phyloP scores from a whole-genome alignment of 2,329 filamentous ascomycete species.

The Triangularia verruculosa region DNA sequence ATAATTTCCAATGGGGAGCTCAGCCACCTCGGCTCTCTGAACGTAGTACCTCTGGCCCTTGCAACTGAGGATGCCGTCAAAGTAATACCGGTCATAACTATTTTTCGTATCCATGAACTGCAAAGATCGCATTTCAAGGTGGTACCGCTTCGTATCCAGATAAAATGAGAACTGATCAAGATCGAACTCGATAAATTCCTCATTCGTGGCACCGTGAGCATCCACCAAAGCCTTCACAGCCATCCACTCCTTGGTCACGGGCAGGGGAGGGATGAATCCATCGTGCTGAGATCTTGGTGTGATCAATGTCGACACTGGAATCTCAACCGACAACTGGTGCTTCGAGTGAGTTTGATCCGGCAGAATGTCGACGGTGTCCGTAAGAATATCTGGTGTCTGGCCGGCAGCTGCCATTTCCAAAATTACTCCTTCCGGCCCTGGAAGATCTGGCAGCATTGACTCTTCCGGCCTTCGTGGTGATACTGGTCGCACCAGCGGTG shows the following conservation, averaged over 20 bases:
- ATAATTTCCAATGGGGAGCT: conserved; percentile 66
- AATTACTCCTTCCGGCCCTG: neutral
- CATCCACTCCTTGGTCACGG: neutral
- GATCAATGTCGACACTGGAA: conserved; percentile 30
- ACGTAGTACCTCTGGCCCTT: conserved; percentile 49
- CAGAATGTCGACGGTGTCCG: neutral
- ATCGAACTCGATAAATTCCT: conserved; percentile 45
- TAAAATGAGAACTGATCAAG: conserved; percentile 61
- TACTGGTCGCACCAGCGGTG: neutral
- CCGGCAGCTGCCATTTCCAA: neutral
- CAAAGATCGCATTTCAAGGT: conserved; percentile 52
- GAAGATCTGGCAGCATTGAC: neutral
- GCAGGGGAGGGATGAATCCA: conserved; percentile 27
- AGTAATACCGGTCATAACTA: conserved; percentile 43
- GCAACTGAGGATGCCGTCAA: conserved; percentile 58
- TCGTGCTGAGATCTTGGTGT: conserved; percentile 31
- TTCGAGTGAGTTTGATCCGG: neutral
- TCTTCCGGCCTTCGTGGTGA: neutral
- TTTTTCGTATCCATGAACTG: conserved; percentile 46
- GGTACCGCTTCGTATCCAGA: conserved; percentile 35
- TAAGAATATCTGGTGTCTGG: neutral
- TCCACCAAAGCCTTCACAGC: conserved; percentile 6
- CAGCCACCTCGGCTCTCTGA: conserved; percentile 51
- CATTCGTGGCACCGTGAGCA: conserved; percentile 29
- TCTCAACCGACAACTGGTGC: conserved; percentile 21